Evolutionary conservation across 352 stramenopile genomes (phyloP).

Genomic region (Phytophthora capsici): DNA sequence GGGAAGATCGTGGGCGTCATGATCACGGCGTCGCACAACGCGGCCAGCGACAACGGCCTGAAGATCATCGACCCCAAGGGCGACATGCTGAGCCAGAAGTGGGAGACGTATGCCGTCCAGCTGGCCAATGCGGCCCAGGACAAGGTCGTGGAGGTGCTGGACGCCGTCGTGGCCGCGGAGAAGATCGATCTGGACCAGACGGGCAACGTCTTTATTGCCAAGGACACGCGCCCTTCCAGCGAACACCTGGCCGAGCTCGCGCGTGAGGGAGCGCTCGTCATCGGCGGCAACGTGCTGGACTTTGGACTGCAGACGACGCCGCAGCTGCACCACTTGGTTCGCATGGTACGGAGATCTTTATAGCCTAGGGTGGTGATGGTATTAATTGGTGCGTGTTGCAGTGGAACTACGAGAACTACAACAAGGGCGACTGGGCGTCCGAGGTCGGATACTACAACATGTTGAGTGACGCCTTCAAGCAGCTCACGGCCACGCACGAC

Average conservation of each 20-base stretch:
- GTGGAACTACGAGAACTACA: slow-evolving; percentile 91
- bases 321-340: slow-evolving; percentile 97
- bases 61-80: slow-evolving; percentile 95
- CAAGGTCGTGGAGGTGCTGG: slow-evolving; percentile 86
- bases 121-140: slow-evolving; percentile 82
- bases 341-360: slow-evolving; percentile 69
- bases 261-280: slow-evolving; percentile 87
- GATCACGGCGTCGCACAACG: slow-evolving; percentile 96
- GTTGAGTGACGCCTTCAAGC: slow-evolving; percentile 92
- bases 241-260: slow-evolving; percentile 89
- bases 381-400: slow-evolving; percentile 25
- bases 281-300: slow-evolving; percentile 92
- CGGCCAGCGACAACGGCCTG: slow-evolving; percentile 91
- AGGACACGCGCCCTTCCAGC: slow-evolving; percentile 93
- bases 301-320: slow-evolving; percentile 97
- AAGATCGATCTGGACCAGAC: slow-evolving; percentile 87
- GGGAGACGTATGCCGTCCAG: slow-evolving; percentile 90
- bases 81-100: slow-evolving; percentile 92
- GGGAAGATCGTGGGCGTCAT: slow-evolving; percentile 92
- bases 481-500: slow-evolving; percentile 83
- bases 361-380: background rate
- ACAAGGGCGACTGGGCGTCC: slow-evolving; percentile 87
- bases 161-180: slow-evolving; percentile 70
- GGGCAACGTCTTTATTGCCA: slow-evolving; percentile 89
- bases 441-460: slow-evolving; percentile 97